Evolutionary conservation across 768 basidiomycete species (phyloP).

Genomic region (Hygrocybe punicea): DNA sequence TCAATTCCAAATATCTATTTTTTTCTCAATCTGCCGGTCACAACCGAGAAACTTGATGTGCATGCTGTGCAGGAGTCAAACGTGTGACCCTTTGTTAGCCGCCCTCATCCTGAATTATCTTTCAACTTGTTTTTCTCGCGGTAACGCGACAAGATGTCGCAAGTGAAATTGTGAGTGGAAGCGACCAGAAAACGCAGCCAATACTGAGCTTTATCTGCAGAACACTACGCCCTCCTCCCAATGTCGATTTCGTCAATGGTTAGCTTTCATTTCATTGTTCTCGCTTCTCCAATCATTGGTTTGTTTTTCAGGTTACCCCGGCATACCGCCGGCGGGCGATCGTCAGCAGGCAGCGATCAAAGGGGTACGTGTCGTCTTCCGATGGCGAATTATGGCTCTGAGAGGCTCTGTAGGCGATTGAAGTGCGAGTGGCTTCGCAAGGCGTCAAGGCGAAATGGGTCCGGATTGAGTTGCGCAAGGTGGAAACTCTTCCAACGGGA

Average conservation of each 20-base stretch:
- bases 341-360: slow-evolving; percentile 80
- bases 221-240: slow-evolving; percentile 80
- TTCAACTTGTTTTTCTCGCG: background rate
- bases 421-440: slow-evolving; percentile 70
- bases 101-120: background rate
- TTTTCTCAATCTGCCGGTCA: background rate
- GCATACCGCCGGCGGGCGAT: slow-evolving; percentile 76
- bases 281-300: background rate
- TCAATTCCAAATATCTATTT: background rate
- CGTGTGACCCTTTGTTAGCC: background rate
- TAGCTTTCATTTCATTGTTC: slow-evolving; percentile 3
- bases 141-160: slow-evolving; percentile 34
- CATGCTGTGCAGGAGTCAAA: background rate
- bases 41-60: background rate
- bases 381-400: slow-evolving; percentile 10
- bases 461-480: slow-evolving; percentile 84
- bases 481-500: slow-evolving; percentile 77
- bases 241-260: slow-evolving; percentile 88
- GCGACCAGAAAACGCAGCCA: background rate
- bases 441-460: slow-evolving; percentile 92
- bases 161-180: slow-evolving; percentile 43
- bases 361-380: slow-evolving; percentile 56
- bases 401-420: slow-evolving; percentile 63
- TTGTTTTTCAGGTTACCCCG: slow-evolving; percentile 62
- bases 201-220: slow-evolving; percentile 34